Evolutionary conservation across 352 stramenopile genomes (phyloP), one percentile per base, ranked within the genome.

Genomic region (Ophiocytium majus): DNA sequence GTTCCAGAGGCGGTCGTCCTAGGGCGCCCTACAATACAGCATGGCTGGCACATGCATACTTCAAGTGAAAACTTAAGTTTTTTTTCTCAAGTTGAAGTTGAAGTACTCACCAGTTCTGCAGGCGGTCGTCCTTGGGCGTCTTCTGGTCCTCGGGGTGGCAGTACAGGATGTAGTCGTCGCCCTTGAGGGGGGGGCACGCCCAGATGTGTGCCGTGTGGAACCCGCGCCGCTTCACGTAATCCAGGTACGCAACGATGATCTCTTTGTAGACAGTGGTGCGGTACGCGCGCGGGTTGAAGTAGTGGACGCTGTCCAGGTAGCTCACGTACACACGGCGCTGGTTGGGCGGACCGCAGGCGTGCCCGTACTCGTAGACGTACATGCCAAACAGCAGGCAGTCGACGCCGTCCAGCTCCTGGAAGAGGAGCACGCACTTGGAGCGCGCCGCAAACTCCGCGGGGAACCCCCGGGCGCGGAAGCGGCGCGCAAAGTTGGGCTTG

Each of bases 141-240:
- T 99, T 99, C 90, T 99, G 98, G 19, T 97, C 92, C 88, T 98
- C 94, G 0, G 98, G 98, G 89, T 99, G 98, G 83, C 96, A 98
- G 88, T 99, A 99, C 79, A 99, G 91, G 83, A 99, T 99, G 88
- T 99, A 99, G 89, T 99, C 97, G 88, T 99, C 97, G 14, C 97
- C 97, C 89, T 99, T 99, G 14, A 98, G 90, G 36, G 98, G 98
- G 33, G 98, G 98, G 91, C 98, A 99, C 33, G 97, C 97, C 98
- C 98, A 99, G 89, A 99, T 94, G 90, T 99, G 97, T 19, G 96
- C 97, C 36, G 96, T 99, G 83, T 97, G 93, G 90, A 99, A 99
- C 0, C 98, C 98, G 57, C 96, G 93, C 50, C 94, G 91, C 82
- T 98, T 97, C 74, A 98, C 96, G 90, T 98, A 98, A 80, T 99